Conservation (phyloP, 805 yeast species). For the Wickerhamiella australiensis region DNA sequence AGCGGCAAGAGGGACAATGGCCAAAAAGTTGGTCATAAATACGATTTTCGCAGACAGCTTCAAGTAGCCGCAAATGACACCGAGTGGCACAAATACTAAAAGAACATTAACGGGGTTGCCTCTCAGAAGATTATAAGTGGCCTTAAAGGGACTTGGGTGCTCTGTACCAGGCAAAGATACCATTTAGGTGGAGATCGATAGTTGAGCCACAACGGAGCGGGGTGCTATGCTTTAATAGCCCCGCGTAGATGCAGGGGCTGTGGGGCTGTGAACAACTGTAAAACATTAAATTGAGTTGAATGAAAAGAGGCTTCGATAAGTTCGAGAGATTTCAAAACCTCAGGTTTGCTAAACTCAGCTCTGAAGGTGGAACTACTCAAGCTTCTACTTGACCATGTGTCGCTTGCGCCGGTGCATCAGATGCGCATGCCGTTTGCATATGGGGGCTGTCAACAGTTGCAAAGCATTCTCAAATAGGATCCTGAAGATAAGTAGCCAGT, state of each 20-base stretch:
- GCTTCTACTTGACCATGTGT: no score
- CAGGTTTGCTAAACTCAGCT: no score
- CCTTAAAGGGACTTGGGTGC: conserved; percentile 4
- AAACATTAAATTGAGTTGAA: background rate
- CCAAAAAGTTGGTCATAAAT: conserved; percentile 70
- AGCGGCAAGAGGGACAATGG: conserved; percentile 87
- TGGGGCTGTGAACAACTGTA: background rate
- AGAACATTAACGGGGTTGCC: conserved; percentile 46
- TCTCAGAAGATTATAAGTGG: conserved; percentile 13
- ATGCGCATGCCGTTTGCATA: background rate
- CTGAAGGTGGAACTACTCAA: no score
- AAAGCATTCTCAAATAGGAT: background rate
- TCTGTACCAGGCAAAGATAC: background rate
- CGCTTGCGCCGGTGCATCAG: no score
- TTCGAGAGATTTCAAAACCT: no score
- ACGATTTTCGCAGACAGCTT: conserved; percentile 42
- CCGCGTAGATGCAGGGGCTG: background rate
- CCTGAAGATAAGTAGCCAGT: no score
- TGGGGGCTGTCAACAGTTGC: background rate
- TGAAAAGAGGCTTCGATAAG: no score
- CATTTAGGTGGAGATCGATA: background rate
- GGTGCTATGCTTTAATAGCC: background rate
- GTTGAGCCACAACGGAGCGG: background rate
- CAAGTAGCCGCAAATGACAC: conserved; percentile 56
- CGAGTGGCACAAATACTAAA: conserved; percentile 78